Evolutionary conservation across 2,329 filamentous ascomycete species (phyloP).

Genomic region (Colletotrichum sansevieriae): DNA sequence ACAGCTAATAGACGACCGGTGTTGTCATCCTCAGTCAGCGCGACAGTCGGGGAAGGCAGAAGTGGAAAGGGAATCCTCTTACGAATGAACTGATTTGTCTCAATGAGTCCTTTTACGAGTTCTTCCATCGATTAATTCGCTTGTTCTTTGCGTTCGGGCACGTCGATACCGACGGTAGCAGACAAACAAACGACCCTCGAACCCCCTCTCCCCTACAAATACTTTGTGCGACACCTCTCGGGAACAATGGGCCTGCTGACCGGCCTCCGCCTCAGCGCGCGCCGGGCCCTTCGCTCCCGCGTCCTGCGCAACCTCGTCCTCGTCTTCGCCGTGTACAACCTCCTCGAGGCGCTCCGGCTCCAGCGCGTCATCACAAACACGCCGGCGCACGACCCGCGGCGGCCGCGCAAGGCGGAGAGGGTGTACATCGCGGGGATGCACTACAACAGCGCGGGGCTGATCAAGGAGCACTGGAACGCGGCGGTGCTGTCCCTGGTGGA

Average conservation of each 20-base stretch:
- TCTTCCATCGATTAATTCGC: not conserved
- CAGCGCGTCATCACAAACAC: conserved; percentile 33
- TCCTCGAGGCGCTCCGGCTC: conserved; percentile 57
- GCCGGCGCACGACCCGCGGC: conserved; percentile 40
- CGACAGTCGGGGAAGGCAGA: not conserved
- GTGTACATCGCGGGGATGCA: conserved; percentile 79
- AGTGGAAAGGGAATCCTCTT: not conserved
- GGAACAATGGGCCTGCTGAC: conserved; percentile 22
- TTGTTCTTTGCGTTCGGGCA: not conserved
- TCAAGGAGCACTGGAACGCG: conserved; percentile 72
- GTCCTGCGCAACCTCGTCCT: conserved; percentile 51
- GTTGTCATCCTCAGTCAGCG: not conserved
- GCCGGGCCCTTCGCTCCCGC: conserved; percentile 55
- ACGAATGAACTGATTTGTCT: not conserved
- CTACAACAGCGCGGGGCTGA: conserved; percentile 74
- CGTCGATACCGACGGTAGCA: conserved; percentile 1
- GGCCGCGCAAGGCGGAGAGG: conserved; percentile 50
- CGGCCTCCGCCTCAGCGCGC: conserved; percentile 44
- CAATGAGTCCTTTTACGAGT: not conserved
- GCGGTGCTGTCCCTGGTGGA: conserved; percentile 70
- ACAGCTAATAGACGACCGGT: not conserved
- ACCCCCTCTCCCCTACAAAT: not conserved
- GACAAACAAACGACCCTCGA: not conserved
- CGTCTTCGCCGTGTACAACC: conserved; percentile 52
- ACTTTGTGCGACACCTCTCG: not conserved